Evolutionary conservation across 176 grass and related monocot genomes (phyloP).

Genomic region (Carex parvula): DNA sequence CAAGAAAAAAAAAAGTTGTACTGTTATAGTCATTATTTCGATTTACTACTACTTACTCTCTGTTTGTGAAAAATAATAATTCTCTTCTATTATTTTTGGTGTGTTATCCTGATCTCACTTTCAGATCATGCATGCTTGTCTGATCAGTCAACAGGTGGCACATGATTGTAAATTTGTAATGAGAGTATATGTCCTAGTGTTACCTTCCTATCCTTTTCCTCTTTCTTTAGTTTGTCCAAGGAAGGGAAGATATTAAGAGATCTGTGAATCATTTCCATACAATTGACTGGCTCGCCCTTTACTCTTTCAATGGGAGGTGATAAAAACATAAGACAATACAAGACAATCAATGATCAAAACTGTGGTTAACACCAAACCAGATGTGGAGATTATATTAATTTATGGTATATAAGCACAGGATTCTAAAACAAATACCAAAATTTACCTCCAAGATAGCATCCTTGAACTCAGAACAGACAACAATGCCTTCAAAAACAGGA

Average conservation of each 20-base stretch:
- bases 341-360: not conserved
- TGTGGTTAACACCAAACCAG: not conserved
- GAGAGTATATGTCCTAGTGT: not conserved
- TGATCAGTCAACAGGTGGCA: not conserved
- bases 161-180: not conserved
- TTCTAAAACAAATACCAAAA: constrained; percentile 18
- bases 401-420: not conserved
- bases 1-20: not conserved
- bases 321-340: not conserved
- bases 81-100: not conserved
- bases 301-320: not conserved
- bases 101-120: not conserved
- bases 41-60: not conserved
- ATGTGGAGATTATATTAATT: not conserved
- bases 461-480: constrained; percentile 75
- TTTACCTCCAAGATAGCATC: constrained; percentile 78
- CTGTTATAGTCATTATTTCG: not conserved
- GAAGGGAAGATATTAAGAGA: not conserved
- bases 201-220: not conserved
- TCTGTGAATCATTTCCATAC: not conserved
- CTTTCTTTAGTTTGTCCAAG: not conserved
- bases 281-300: not conserved
- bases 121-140: not conserved
- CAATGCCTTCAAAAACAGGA: constrained; percentile 80
- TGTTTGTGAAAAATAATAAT: not conserved